Conservation (phyloP, 1,284 basidiomycete genomes). For the Ganoderma lucidum region DNA sequence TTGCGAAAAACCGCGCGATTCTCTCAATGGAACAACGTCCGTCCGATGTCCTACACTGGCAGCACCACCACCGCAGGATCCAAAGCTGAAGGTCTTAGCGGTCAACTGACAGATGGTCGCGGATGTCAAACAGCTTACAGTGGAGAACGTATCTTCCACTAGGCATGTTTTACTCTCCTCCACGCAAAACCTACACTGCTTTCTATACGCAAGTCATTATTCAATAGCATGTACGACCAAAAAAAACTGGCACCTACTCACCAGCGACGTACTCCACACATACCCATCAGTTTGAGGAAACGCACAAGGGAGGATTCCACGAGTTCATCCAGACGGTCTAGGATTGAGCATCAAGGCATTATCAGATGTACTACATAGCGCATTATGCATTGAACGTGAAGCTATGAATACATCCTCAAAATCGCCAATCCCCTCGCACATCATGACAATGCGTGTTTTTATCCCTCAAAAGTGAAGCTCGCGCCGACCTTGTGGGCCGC, state of each 20-base stretch:
- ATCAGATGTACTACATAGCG: constrained; percentile 24
- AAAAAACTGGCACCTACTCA: background rate
- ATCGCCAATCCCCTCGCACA: constrained; percentile 19
- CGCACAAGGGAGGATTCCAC: background rate
- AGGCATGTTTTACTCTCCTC: too few species aligned
- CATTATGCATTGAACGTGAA: constrained; percentile 33
- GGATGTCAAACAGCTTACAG: too few species aligned
- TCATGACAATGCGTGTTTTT: constrained; percentile 24
- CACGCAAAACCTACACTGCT: too few species aligned
- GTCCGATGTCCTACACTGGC: too few species aligned
- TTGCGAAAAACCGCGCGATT: background rate
- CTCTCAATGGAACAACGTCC: background rate
- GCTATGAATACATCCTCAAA: constrained; percentile 31
- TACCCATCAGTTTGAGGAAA: background rate
- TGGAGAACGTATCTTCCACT: too few species aligned
- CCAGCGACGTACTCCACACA: background rate
- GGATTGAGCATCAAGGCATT: background rate
- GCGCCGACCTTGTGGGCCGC: constrained; percentile 84
- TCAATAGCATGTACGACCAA: background rate
- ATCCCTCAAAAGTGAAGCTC: constrained; percentile 78
- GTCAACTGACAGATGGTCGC: too few species aligned
- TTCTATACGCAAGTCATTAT: background rate
- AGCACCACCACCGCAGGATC: too few species aligned
- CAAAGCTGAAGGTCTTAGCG: too few species aligned
- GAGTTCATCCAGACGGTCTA: background rate